Evolutionary conservation across 345 rosid species (phyloP).

Genomic region (Eucalyptus marginata): DNA sequence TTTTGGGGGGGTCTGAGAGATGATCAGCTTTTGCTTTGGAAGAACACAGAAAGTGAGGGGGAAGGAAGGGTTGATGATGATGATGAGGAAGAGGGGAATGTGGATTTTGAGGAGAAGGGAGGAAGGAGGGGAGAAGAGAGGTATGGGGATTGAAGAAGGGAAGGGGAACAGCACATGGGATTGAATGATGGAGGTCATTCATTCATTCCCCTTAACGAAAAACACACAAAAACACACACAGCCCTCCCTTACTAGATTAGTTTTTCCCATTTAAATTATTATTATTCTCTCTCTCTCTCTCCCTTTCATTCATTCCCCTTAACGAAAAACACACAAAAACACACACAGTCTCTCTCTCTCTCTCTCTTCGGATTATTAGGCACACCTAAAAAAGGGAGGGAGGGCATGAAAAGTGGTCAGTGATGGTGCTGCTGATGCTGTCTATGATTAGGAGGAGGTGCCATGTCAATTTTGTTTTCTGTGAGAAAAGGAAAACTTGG

Average conservation of each 20-base stretch:
- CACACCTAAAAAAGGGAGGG: not conserved
- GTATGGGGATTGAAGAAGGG: slow-evolving; percentile 2
- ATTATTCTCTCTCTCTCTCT: not conserved
- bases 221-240: not conserved
- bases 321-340: not conserved
- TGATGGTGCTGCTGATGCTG: not conserved
- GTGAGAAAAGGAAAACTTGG: not conserved
- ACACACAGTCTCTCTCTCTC: not conserved
- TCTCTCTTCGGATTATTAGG: not conserved
- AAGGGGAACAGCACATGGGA: slow-evolving; percentile 3
- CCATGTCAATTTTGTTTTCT: not conserved
- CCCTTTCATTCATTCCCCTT: not conserved
- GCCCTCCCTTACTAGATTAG: not conserved
- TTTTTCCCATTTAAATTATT: not conserved
- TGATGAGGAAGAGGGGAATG: not conserved
- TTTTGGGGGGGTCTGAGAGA: not conserved
- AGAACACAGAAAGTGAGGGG: not conserved
- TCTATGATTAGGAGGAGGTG: not conserved
- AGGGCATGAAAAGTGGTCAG: not conserved
- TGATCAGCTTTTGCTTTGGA: slow-evolving; percentile 4
- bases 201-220: not conserved
- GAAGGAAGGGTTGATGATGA: not conserved
- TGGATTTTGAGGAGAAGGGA: not conserved
- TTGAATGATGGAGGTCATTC: slow-evolving; percentile 1
- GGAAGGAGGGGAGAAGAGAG: not conserved